Base-by-base conservation (phyloP, 139 green algal species). In the Zygnema cylindricum region DNA sequence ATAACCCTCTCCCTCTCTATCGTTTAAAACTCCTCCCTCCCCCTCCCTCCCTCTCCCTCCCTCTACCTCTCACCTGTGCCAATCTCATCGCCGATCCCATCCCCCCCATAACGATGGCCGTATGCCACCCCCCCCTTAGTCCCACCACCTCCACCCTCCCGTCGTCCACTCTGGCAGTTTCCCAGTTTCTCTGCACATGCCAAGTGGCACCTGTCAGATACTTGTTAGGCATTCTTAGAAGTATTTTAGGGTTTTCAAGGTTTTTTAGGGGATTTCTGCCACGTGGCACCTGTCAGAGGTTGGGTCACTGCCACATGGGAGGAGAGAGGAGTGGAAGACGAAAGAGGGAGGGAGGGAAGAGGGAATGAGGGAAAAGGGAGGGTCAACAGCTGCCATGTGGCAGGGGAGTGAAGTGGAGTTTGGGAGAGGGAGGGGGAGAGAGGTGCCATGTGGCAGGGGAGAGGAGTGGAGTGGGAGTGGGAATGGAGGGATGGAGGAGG, bases 141-240 rank as follows among this genome's bases (percentile, higher is more conserved):
- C 89, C 89, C 25, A 92, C 90, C 11, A 92, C n/a, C 89, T 92
- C 89, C 55, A 92, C 76, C 30, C 88, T n/a, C 0, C 89, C 89
- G 49, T 92, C 89, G 2, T 92, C 81, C 40, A 35, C 16, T 69
- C 69, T 35, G 3, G 82, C 82, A 21, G 23, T 23, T 1, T 69
- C 76, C 69, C 69, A 89, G 69, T 35, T 40, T 36, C 82, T 49
- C 84, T 89, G 84, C 33, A 86, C 32, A 63, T 16, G 16, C 49
- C 49, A 16, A 63, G 49, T 63, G 16, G 49, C 49, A 25, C 7
- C 16, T 7, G 16, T 25, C 16, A 16, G 49, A 16, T 16, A 25
- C 7, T 63, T 7, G 16, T 25, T 63, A 16, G 49, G 49, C 49
- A 25, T 7, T 63, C 49, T 7, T 7, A 63, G 49, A 16, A 63